Evolutionary conservation across 2,329 filamentous ascomycete genomes (phyloP).

Genomic region (Neopestalotiopsis rosae): DNA sequence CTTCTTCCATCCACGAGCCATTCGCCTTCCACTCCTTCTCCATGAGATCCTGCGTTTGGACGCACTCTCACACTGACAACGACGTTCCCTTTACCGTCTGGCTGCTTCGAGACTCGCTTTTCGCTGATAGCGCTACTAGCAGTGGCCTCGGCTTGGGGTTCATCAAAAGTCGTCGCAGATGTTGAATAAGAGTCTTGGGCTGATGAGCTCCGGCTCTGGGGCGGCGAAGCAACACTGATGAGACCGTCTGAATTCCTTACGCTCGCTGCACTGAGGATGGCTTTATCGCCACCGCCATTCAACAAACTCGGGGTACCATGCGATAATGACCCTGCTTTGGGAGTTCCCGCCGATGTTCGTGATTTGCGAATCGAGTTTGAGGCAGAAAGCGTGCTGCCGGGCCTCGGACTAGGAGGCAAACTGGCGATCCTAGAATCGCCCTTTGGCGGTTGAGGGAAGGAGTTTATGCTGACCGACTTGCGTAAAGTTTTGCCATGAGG

Average conservation of each 20-base stretch:
- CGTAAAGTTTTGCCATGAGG: constrained; percentile 74
- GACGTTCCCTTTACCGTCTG: constrained; percentile 89
- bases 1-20: constrained; percentile 91
- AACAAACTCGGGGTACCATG: constrained; percentile 72
- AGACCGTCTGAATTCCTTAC: constrained; percentile 75
- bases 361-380: constrained; percentile 52
- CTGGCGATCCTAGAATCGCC: constrained; percentile 64
- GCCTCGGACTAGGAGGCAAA: constrained; percentile 66
- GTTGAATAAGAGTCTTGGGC: constrained; percentile 92
- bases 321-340: constrained; percentile 56
- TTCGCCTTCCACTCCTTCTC: constrained; percentile 72
- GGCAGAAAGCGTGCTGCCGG: constrained; percentile 43
- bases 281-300: constrained; percentile 80
- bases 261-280: constrained; percentile 65
- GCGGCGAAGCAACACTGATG: constrained; percentile 79
- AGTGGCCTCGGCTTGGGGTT: constrained; percentile 65
- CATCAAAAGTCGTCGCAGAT: constrained; percentile 87
- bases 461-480: constrained; percentile 91
- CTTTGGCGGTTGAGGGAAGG: constrained; percentile 88
- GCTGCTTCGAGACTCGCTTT: constrained; percentile 56
- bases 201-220: constrained; percentile 89
- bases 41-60: constrained; percentile 74
- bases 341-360: constrained; percentile 55
- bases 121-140: constrained; percentile 40
- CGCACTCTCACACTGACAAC: constrained; percentile 93